Conservation (phyloP, 116 monocot species). For the Phalaenopsis hybrid region DNA sequence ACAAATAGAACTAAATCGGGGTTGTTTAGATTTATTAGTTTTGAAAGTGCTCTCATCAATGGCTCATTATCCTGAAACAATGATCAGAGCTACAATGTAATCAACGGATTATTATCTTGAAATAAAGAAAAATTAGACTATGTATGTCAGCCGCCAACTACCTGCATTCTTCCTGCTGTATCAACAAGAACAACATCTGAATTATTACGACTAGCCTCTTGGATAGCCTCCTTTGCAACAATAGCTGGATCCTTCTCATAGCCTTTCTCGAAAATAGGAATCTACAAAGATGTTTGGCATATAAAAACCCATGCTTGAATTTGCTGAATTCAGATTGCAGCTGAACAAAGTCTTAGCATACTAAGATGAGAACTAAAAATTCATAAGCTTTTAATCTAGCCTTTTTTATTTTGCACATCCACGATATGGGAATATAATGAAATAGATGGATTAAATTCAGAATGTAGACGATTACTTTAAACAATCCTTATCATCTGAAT, state of each 20-base stretch:
- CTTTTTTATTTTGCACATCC: too few relatives aligned
- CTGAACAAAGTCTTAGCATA: background rate
- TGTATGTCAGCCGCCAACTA: background rate
- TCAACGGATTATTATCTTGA: background rate
- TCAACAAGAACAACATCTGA: constrained; percentile 98
- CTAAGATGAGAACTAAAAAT: background rate
- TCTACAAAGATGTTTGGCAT: constrained; percentile 33
- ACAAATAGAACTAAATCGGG: constrained; percentile 97
- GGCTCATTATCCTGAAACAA: constrained; percentile 82
- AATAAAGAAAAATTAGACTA: background rate
- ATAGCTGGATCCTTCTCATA: constrained; percentile 98
- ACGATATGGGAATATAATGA: too few relatives aligned
- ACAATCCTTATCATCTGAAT: too few relatives aligned
- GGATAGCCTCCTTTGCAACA: constrained; percentile 94
- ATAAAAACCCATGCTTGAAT: background rate
- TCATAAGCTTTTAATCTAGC: background rate
- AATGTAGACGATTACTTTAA: too few relatives aligned
- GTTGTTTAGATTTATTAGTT: constrained; percentile 93
- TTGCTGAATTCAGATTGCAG: background rate
- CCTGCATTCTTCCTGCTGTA: constrained; percentile 99
- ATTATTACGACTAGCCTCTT: constrained; percentile 69
- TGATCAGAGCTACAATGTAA: background rate
- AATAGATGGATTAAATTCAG: too few relatives aligned
- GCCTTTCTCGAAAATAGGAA: constrained; percentile 94
- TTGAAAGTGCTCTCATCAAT: constrained; percentile 93